phyloP scores from a whole-genome alignment of 2,329 filamentous ascomycete genomes.

The Exophiala spinifera region DNA sequence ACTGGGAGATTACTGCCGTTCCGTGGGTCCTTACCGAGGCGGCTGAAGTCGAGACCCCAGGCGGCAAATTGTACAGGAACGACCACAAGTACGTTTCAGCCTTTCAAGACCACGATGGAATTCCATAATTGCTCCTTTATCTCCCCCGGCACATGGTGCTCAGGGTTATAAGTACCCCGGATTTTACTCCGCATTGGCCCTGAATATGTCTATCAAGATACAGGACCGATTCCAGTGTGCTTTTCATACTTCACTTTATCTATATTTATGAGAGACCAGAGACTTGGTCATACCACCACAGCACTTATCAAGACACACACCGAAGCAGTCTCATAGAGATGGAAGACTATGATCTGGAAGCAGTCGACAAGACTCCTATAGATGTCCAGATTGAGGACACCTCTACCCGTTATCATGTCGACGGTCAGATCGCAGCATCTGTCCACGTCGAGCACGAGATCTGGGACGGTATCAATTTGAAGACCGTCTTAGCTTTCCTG shows the following conservation, averaged over 20 bases:
- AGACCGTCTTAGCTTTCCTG: conserved; percentile 12
- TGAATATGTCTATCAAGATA: neutral
- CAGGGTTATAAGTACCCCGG: neutral
- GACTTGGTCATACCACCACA: neutral
- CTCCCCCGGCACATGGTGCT: neutral
- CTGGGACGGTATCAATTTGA: conserved; percentile 13
- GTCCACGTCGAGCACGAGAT: conserved; percentile 11
- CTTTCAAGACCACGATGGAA: too few species aligned
- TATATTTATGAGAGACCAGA: neutral
- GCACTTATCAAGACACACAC: neutral
- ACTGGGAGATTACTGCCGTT: neutral
- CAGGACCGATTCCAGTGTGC: neutral
- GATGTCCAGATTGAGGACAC: neutral
- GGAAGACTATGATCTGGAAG: neutral
- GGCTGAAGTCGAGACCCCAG: neutral
- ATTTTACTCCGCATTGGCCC: neutral
- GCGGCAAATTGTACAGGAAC: neutral
- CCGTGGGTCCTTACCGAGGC: neutral
- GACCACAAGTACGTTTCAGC: too few species aligned
- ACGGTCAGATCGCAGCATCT: neutral
- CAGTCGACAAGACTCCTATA: neutral
- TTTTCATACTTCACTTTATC: neutral
- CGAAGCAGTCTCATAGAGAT: neutral
- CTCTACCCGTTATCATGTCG: neutral
- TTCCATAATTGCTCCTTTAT: neutral